A percentile compares a stretch with the other conserved stretches of the same genome.
Conservation (phyloP, 352 stramenopile species). For the Phytophthora hibernalis region DNA sequence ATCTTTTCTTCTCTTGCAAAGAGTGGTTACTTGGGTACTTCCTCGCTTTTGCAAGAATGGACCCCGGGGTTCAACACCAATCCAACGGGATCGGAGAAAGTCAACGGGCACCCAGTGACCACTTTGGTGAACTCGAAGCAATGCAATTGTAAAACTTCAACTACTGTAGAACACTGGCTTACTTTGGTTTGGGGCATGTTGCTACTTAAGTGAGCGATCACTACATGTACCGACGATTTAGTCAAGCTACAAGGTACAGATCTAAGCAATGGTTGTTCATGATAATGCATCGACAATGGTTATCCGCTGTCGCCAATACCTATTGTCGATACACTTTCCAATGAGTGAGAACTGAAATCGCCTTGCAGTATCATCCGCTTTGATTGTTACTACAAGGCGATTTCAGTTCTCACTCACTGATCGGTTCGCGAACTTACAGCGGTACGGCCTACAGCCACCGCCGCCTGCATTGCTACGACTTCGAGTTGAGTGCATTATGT, state of each 20-base stretch:
- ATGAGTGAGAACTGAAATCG: neutral
- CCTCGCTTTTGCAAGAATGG: slow-evolving; percentile 19
- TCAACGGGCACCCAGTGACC: slow-evolving; percentile 6
- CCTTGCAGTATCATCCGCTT: neutral
- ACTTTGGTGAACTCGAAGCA: slow-evolving; percentile 3
- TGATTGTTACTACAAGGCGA: neutral
- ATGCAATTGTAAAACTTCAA: slow-evolving; percentile 27
- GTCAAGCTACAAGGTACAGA: neutral
- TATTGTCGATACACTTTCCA: slow-evolving; percentile 1
- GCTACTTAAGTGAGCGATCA: neutral
- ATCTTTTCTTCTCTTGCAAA: slow-evolving; percentile 47
- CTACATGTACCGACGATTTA: neutral
- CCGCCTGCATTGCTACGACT: too few relatives aligned
- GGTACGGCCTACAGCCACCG: too few relatives aligned
- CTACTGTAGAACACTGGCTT: too few relatives aligned
- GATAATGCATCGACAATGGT: neutral
- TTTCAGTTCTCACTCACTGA: neutral
- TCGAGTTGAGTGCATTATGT: too few relatives aligned
- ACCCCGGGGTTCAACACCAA: slow-evolving; percentile 20
- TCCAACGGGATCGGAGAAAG: slow-evolving; percentile 27
- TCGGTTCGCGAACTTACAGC: neutral
- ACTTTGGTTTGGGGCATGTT: too few relatives aligned
- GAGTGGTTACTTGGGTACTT: slow-evolving; percentile 39
- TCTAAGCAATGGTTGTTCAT: neutral
- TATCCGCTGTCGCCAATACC: neutral